Evolutionary conservation across 2,329 filamentous ascomycete species (phyloP).

Genomic region (Blumeria graminis): DNA sequence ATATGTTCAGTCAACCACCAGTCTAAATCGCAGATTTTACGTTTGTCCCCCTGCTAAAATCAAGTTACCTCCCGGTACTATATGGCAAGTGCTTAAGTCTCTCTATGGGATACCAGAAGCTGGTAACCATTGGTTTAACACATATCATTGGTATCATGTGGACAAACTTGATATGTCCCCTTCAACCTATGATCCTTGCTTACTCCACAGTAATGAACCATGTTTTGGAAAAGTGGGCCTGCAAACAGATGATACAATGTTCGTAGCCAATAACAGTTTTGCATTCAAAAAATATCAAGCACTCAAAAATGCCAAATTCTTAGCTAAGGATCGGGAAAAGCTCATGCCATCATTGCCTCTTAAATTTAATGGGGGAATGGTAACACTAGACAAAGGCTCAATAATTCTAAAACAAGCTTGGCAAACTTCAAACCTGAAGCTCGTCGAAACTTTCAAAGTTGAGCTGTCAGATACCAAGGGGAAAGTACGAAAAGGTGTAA

Average conservation of each 20-base stretch:
- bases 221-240: slow-evolving; percentile 2
- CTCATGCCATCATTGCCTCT: not conserved
- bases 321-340: not conserved
- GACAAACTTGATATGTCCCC: slow-evolving; percentile 1
- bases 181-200: slow-evolving; percentile 3
- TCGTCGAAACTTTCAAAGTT: not conserved
- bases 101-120: slow-evolving; percentile 2
- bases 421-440: not conserved
- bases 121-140: slow-evolving; percentile 2
- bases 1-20: not conserved
- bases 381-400: not conserved
- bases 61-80: not conserved
- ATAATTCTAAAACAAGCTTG: not conserved
- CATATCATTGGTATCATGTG: slow-evolving; percentile 1
- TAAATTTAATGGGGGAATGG: slow-evolving; percentile 2
- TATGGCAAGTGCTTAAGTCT: not conserved
- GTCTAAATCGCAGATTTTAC: not conserved
- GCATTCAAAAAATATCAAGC: not conserved
- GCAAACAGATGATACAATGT: slow-evolving; percentile 3
- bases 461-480: not conserved
- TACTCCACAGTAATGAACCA: not conserved
- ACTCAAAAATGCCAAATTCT: slow-evolving; percentile 1
- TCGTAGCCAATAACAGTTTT: not conserved
- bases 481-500: not conserved
- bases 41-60: not conserved